Base-by-base conservation (phyloP, 495 filamentous ascomycete genomes). In the Sphaerosporella brunnea region DNA sequence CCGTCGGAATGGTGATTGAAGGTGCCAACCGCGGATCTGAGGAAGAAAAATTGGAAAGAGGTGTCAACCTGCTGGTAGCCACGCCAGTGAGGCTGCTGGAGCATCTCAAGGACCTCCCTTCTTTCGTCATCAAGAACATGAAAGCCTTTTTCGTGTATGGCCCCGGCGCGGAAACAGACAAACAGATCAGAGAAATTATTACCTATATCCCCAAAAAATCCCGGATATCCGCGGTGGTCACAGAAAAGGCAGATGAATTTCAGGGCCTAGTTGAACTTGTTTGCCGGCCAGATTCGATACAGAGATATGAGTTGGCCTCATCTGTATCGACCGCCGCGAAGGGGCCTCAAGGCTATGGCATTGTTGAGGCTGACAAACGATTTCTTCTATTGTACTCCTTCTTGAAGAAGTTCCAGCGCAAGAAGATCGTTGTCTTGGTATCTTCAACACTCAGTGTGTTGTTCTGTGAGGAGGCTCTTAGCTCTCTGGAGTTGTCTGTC, bases 331-430 rank as follows among this genome's bases (percentile, higher is more conserved):
- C 23, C n/a, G 36, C n/a, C 35, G 24, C 25, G 8, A 36, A 48
- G 23, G 37, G 41, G 41, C 4, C 30, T 15, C 55, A 59, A 38
- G 56, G 55, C 2, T 59, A 59, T 30, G 56, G 59, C 16, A 39
- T 45, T 9, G 48, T 59, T 15, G 42, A 54, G n/a, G 36, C 56
- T 7, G 56, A 59, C 2, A 59, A 59, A 16, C 55, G 56, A 8
- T 59, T 59, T 32, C 18, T 59, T 10, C 21, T 59, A 18, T 55
- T 59, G 13, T 43, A 49, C 16, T 59, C 56, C 13, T 59, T 59
- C 19, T 40, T 59, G 40, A 59, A 59, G 49, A 59, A 54, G 30
- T 59, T 59, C 28, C 56, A 54, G 19, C 47, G 45, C 35, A 59
- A 59, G 38, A 59, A 59, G 21, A 48, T 58, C 10, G 20, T 59